These are phyloP conservation scores for Pseudocercospora eumusae DNA, from an alignment of 2,329 filamentous ascomycete genomes.

Conservation along the genomic window DNA sequence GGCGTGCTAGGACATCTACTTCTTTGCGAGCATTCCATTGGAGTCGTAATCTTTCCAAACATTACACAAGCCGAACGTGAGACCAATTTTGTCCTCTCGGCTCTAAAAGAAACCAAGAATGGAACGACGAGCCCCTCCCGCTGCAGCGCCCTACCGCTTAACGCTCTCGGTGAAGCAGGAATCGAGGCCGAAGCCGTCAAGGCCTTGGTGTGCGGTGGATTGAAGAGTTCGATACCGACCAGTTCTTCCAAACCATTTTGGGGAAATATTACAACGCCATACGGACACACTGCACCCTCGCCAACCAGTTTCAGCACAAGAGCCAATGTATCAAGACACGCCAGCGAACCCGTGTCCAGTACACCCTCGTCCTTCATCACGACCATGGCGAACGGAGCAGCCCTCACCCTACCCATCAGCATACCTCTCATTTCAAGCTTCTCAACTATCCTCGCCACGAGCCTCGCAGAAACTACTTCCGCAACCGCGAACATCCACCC, in stretches of 20 bases:
- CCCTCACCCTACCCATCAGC: background rate
- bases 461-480: background rate
- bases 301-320: background rate
- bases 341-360: background rate
- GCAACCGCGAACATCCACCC: background rate
- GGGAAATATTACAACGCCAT: background rate
- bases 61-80: conserved; percentile 3
- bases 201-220: background rate
- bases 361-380: background rate
- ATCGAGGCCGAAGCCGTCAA: background rate
- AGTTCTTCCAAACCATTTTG: background rate
- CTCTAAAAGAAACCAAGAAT: background rate
- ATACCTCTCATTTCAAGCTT: background rate
- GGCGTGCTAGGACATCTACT: background rate
- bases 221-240: background rate
- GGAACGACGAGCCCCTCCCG: background rate
- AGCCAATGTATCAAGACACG: background rate
- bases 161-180: conserved; percentile 7
- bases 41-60: conserved; percentile 12
- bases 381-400: background rate
- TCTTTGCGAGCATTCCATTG: conserved; percentile 8
- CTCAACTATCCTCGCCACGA: background rate
- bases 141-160: background rate
- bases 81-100: background rate
- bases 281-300: background rate